A percentile compares a stretch with the other conserved stretches of the same genome.
Evolutionary conservation across 768 basidiomycete species (phyloP).

Genomic region (Podaxis carcinomalis): DNA sequence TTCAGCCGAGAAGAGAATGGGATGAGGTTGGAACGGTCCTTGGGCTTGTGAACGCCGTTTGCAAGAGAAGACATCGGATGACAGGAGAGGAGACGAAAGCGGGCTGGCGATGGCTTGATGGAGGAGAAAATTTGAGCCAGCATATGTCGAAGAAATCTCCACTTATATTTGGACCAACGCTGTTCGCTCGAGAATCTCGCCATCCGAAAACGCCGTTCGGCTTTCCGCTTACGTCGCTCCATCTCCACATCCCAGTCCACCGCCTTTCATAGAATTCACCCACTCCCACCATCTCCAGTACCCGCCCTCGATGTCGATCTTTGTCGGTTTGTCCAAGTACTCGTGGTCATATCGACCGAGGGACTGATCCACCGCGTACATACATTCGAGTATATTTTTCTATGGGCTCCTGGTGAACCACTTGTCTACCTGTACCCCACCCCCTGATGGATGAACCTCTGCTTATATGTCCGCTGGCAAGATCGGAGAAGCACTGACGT

Average conservation of each 20-base stretch:
- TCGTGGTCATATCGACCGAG: too few relatives aligned
- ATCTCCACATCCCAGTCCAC: neutral
- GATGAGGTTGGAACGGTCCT: conserved; percentile 50
- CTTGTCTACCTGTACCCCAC: neutral
- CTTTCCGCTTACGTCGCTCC: neutral
- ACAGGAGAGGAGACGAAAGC: neutral
- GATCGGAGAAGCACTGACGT: neutral
- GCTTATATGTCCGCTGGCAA: neutral
- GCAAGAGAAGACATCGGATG: conserved; percentile 17
- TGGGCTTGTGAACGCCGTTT: conserved; percentile 13
- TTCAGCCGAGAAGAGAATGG: conserved; percentile 68
- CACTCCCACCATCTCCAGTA: neutral
- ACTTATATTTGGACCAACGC: neutral
- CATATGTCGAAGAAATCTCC: conserved; percentile 10
- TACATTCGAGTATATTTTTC: neutral
- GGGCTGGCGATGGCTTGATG: neutral
- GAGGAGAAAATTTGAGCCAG: neutral
- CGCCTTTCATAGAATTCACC: too few relatives aligned
- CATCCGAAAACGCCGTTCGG: neutral
- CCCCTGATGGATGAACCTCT: neutral
- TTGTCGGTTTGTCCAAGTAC: too few relatives aligned
- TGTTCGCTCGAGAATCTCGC: too few relatives aligned
- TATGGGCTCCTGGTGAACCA: neutral
- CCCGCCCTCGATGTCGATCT: too few relatives aligned
- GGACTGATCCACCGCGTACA: neutral